phyloP scores from a whole-genome alignment of 768 basidiomycete species.

The Lentinula guzmanii region DNA sequence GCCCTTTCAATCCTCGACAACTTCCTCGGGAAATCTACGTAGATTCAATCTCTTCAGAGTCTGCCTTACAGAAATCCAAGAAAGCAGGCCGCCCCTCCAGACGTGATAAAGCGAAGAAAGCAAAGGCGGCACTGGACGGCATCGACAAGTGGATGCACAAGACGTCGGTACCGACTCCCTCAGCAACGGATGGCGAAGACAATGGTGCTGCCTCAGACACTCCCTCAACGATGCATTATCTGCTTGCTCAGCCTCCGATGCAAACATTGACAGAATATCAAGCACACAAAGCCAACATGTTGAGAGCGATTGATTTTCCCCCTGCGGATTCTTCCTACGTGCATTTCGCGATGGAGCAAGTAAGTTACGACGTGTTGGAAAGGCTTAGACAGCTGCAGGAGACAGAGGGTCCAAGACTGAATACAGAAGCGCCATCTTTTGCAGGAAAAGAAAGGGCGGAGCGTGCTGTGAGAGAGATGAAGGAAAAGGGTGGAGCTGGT shows the following conservation, averaged over 20 bases:
- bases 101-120: conserved; percentile 52
- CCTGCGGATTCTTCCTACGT: conserved; percentile 12
- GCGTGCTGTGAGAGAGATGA: conserved; percentile 32
- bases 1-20: conserved; percentile 52
- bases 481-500: conserved; percentile 20
- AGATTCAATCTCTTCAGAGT: conserved; percentile 16
- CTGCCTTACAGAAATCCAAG: conserved; percentile 38
- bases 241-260: conserved; percentile 24
- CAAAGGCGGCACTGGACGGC: conserved; percentile 38
- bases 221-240: conserved; percentile 21
- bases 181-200: background rate
- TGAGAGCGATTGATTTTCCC: conserved; percentile 25
- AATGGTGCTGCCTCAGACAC: background rate
- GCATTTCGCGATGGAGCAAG: conserved; percentile 31
- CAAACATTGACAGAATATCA: conserved; percentile 35
- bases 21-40: conserved; percentile 66
- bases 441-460: conserved; percentile 42
- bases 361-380: conserved; percentile 41
- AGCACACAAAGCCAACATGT: conserved; percentile 32
- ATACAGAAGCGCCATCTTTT: conserved; percentile 24
- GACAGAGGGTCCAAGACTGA: conserved; percentile 32
- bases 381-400: conserved; percentile 50
- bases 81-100: conserved; percentile 52
- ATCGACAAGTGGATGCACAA: conserved; percentile 47
- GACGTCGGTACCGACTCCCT: conserved; percentile 13